Conservation (phyloP, 106 monocot species). For the Dendrobium huoshanense region DNA sequence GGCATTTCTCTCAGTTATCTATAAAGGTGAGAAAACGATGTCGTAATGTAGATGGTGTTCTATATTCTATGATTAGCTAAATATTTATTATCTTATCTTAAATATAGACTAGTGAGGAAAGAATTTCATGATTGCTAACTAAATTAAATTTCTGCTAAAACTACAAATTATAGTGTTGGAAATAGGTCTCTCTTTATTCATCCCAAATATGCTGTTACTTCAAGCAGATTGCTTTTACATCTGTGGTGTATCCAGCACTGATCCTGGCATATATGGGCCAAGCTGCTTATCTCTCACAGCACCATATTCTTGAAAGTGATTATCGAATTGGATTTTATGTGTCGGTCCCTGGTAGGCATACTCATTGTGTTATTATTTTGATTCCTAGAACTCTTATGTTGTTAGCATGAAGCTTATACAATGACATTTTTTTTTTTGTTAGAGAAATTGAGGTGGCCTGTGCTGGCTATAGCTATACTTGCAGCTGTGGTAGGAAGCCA, state of each 20-base stretch:
- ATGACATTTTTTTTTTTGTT: constrained; percentile 1
- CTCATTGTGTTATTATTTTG: not conserved
- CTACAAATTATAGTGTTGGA: not conserved
- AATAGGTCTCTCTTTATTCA: not conserved
- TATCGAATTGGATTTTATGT: constrained; percentile 92
- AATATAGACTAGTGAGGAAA: not conserved
- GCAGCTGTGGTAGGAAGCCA: constrained; percentile 90
- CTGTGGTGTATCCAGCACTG: constrained; percentile 84
- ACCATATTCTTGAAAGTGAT: constrained; percentile 55
- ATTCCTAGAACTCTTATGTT: not conserved
- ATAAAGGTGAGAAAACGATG: constrained; percentile 53
- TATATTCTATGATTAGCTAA: not conserved
- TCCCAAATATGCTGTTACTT: constrained; percentile 3
- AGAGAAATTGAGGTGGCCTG: constrained; percentile 78
- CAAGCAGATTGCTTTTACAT: constrained; percentile 85
- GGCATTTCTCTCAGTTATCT: constrained; percentile 87
- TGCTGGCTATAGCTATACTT: constrained; percentile 78
- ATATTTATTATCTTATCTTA: not conserved
- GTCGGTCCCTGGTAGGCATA: constrained; percentile 77
- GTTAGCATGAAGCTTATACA: not conserved
- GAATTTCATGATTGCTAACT: not conserved
- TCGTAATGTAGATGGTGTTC: not conserved
- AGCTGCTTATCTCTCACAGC: constrained; percentile 87
- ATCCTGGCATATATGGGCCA: constrained; percentile 97
- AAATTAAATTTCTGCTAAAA: not conserved